phyloP scores from a whole-genome alignment of 495 filamentous ascomycete species.

The Aspergillus sparsus region DNA sequence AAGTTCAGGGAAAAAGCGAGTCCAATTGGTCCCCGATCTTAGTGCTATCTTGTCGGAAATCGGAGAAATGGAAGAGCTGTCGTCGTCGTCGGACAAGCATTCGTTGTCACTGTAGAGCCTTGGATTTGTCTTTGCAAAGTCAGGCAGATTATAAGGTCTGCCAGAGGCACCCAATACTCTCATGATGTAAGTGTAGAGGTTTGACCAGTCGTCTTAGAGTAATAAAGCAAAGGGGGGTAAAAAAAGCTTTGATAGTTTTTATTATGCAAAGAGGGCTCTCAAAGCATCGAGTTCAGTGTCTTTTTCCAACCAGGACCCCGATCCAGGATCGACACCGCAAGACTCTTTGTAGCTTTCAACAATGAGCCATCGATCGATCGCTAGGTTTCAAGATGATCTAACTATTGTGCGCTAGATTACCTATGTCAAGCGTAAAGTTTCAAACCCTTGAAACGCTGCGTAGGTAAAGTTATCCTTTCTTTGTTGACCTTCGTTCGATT shows the following conservation, averaged over 20 bases:
- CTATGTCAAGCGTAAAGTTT: no score
- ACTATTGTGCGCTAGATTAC: no score
- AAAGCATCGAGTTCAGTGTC: neutral
- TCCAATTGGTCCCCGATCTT: slow-evolving; percentile 24
- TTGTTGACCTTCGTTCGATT: no score
- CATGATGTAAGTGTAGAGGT: neutral
- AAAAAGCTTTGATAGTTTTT: neutral
- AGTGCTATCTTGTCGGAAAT: slow-evolving; percentile 26
- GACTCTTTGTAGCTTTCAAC: neutral
- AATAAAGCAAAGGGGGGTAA: neutral
- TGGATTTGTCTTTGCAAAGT: neutral
- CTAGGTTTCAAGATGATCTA: neutral
- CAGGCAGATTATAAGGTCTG: neutral
- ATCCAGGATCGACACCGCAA: neutral
- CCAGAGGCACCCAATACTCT: neutral
- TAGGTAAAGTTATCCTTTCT: no score
- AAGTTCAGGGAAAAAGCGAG: slow-evolving; percentile 39
- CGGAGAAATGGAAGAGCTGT: slow-evolving; percentile 35
- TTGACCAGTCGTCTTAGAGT: neutral
- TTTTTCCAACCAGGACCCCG: neutral
- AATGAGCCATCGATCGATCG: neutral
- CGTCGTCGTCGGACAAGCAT: slow-evolving; percentile 15
- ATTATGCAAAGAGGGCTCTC: neutral
- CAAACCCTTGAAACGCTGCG: no score
- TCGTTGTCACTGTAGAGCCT: neutral